These are phyloP conservation scores for Aphanomyces stellatus DNA, from an alignment of 352 stramenopile species.

Conservation along the genomic window DNA sequence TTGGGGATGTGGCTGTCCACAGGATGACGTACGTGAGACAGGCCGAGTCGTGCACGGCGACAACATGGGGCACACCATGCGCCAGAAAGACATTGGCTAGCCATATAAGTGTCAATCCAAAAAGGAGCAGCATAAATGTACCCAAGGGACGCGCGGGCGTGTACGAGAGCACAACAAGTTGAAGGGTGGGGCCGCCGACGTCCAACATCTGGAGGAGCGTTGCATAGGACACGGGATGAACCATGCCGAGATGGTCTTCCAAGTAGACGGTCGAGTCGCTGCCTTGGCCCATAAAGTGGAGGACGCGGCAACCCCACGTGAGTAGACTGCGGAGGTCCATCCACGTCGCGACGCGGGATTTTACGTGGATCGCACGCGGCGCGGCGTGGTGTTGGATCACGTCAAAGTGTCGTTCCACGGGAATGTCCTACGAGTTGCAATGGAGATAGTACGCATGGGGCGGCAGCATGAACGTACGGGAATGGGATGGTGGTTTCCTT, in stretches of 20 bases:
- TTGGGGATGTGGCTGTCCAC: not conserved
- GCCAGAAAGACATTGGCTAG: slow-evolving; percentile 2
- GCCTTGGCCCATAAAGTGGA: slow-evolving; percentile 14
- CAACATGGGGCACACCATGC: slow-evolving; percentile 3
- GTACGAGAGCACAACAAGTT: slow-evolving; percentile 18
- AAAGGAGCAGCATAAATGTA: no score
- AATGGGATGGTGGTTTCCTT: slow-evolving; percentile 14
- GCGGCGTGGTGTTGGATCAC: not conserved
- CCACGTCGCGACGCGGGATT: not conserved
- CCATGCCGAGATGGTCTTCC: slow-evolving; percentile 12
- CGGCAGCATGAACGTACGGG: not conserved
- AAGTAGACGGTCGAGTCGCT: slow-evolving; percentile 10
- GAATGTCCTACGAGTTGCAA: not conserved
- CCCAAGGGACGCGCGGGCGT: not conserved
- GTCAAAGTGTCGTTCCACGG: not conserved
- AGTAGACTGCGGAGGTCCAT: not conserved
- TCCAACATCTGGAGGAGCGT: not conserved
- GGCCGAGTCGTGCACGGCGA: not conserved
- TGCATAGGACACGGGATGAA: slow-evolving; percentile 6
- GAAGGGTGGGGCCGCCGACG: not conserved
- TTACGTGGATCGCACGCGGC: not conserved
- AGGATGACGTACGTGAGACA: not conserved
- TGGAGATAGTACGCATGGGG: not conserved
- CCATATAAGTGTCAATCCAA: no score
- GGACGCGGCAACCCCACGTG: not conserved